phyloP scores from a whole-genome alignment of 1,284 basidiomycete genomes.

The Marasmius tenuissimus region DNA sequence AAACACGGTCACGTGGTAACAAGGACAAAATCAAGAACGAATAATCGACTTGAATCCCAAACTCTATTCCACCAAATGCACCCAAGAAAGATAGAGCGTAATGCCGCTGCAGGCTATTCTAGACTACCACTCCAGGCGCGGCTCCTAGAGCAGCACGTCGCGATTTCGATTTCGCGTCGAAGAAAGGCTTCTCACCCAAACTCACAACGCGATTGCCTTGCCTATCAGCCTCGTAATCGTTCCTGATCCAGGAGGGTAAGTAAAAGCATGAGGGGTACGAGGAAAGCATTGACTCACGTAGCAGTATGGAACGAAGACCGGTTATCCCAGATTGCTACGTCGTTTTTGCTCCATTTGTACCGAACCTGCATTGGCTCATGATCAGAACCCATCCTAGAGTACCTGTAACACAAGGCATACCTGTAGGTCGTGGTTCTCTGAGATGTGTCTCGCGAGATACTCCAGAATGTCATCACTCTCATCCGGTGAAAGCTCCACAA shows the following conservation, averaged over 20 bases:
- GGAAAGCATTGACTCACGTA: conserved; percentile 32
- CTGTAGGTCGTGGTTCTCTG: conserved; percentile 67
- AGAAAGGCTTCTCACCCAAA: conserved; percentile 63
- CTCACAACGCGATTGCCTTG: conserved; percentile 61
- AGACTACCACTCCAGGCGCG: conserved; percentile 9
- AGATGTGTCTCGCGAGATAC: conserved; percentile 46
- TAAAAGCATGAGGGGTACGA: not conserved
- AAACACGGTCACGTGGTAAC: no score
- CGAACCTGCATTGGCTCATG: conserved; percentile 29
- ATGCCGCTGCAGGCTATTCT: no score
- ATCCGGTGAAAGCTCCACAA: conserved; percentile 57
- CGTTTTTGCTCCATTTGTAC: conserved; percentile 48
- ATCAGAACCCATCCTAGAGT: not conserved
- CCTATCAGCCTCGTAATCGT: conserved; percentile 52
- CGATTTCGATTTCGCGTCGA: conserved; percentile 50
- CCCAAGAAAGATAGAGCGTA: no score
- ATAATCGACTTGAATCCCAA: no score
- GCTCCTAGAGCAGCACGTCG: conserved; percentile 40
- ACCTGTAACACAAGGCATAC: conserved; percentile 46
- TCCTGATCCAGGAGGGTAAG: conserved; percentile 21
- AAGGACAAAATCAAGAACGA: no score
- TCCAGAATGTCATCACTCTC: conserved; percentile 56
- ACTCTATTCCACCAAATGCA: no score
- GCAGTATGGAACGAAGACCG: conserved; percentile 53
- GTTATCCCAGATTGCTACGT: conserved; percentile 60